Base-by-base conservation (phyloP, 768 basidiomycete genomes). In the Kondoa subrosea region DNA sequence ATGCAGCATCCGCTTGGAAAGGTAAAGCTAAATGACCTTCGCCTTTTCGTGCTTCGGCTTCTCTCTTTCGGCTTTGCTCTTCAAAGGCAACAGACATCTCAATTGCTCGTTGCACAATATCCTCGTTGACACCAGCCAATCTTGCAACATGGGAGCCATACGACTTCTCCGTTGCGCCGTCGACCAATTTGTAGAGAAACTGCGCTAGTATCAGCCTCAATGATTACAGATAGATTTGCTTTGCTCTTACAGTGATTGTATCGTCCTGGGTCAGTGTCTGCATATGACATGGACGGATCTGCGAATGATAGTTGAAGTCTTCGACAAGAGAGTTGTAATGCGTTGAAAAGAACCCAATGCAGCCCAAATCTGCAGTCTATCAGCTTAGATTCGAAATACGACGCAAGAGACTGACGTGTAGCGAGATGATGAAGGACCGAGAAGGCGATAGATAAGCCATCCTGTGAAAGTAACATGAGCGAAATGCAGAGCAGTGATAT, bases 391-490 rank as follows among this genome's bases (percentile, higher is more conserved):
- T 8, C 21, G 40, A 50, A 50, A 50, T 8, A 8, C 40, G 40
- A 50, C 21, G 40, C 40, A 8, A 50, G n/a, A n/a, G 26, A 29
- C 61, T 63, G 27, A 33, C 33, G 33, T 21, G 61, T 63, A 0
- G 95, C 90, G 17, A 99, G 82, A 75, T 93, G 85, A 76, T 99
- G 95, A 25, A 97, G 77, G 16, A 97, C 95, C 12, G 93, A 87
- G 66, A 87, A 88, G 58, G 95, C 93, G 72, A 97, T 96, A 4
- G 91, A 91, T 89, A 96, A 91, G n/a, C 93, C 95, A 77, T 99
- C n/a, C n/a, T n/a, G n/a, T n/a, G n/a, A n/a, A n/a, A n/a, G n/a
- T n/a, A n/a, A n/a, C n/a, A n/a, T n/a, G n/a, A n/a, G n/a, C n/a
- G n/a, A n/a, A n/a, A n/a, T n/a, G n/a, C n/a, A n/a, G n/a, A n/a